Conservation (phyloP, 345 rosid species). For the Sonneratia caseolaris region DNA sequence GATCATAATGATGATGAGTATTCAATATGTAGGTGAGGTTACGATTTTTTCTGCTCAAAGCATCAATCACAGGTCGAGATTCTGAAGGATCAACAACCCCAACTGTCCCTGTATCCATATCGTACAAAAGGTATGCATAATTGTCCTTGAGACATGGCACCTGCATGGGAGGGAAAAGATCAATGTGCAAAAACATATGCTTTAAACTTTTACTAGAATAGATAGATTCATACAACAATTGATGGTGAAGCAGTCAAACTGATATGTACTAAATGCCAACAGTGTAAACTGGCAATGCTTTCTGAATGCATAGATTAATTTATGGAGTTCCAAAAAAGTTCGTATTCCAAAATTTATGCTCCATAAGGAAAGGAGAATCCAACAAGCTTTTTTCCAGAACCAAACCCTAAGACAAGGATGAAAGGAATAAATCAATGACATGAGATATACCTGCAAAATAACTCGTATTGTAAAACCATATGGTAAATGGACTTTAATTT, state of each 20-base stretch:
- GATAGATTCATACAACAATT: background rate
- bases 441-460: background rate
- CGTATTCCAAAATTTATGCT: background rate
- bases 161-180: conserved; percentile 25
- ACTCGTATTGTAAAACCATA: background rate
- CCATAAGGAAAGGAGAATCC: background rate
- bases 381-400: background rate
- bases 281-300: background rate
- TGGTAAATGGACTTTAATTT: background rate
- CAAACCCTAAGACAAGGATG: too few relatives aligned
- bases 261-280: background rate
- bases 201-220: background rate
- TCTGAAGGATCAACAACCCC: conserved; percentile 99
- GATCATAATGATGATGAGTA: conserved; percentile 93
- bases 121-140: conserved; percentile 91
- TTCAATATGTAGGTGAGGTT: conserved; percentile 88
- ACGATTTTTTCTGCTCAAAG: conserved; percentile 63
- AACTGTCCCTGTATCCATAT: conserved; percentile 91
- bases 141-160: conserved; percentile 85
- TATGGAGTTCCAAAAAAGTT: background rate
- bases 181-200: background rate
- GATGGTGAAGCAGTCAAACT: background rate
- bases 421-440: background rate
- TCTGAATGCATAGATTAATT: background rate
- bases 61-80: conserved; percentile 76